Evolutionary conservation across 2,329 filamentous ascomycete species (phyloP), one percentile per base, ranked within the genome.

Genomic region (Tolypocladium nubicola): DNA sequence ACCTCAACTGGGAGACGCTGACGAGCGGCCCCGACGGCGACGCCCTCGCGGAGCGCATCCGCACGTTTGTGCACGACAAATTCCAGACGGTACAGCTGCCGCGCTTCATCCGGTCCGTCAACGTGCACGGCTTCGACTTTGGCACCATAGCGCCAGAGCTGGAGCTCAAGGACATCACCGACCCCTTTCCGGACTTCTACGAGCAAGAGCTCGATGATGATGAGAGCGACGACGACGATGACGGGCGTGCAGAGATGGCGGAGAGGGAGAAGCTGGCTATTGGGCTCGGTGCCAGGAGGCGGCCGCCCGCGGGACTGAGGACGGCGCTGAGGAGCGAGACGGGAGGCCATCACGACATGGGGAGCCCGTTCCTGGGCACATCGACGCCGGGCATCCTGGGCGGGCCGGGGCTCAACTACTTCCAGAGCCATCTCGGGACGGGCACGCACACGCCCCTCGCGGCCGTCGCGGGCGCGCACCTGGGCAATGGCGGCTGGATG

Each of bases 181-280:
- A 99, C 70, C 94, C 94, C 2, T 81, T 97, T 58, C 87, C 91
- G 0, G 94, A 99, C 67, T 99, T 99, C 69, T 99, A 99, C 76
- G 94, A 97, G 65, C 86, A 89, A 64, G 84, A 88, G 33, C 76
- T 85, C 41, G 81, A 84, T 14, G 77, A 75, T 3, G 78, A 79
- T 2, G 75, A 76, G 3, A 75, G 73, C 3, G 74, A 75, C 2
- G 70, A 71, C 0, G 66, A 65, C 8, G 66, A 70, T 3, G 71
- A 68, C 3, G 26, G 26, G 26, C 70, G 70, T 1, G 72, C 72
- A n/a, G 73, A 74, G 19, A 67, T 71, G 7, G 63, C 65, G 21
- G 54, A 56, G 23, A 53, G 50, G 7, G 41, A 58, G 30, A 58
- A 58, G 40, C 54, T 53, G 19, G 54, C 58, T 14, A 55, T 52